phyloP scores from a whole-genome alignment of 352 stramenopile genomes.

The Pythium utonaiense region DNA sequence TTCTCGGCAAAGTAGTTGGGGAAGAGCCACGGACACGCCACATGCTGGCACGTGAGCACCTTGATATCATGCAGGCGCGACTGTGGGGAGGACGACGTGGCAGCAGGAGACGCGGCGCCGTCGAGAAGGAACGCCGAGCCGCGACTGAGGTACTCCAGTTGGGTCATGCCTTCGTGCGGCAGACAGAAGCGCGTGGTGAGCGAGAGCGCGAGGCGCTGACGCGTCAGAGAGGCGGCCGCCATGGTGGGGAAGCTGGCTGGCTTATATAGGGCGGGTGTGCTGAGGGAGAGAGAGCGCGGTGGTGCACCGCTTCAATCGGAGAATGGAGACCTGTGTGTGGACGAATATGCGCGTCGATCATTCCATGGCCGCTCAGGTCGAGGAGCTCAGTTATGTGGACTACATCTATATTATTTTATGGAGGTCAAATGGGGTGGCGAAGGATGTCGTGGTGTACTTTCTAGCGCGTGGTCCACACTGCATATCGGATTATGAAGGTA shows the following conservation, averaged over 20 bases:
- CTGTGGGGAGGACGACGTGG: background rate
- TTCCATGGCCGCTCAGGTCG: background rate
- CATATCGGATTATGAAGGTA: background rate
- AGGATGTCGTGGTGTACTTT: background rate
- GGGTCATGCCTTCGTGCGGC: slow-evolving; percentile 70
- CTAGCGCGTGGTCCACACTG: background rate
- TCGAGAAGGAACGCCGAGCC: slow-evolving; percentile 65
- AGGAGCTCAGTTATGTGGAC: background rate
- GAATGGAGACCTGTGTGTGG: too few relatives aligned
- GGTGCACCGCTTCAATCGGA: too few relatives aligned
- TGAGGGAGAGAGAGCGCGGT: background rate
- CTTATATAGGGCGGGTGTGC: too few relatives aligned
- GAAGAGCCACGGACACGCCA: slow-evolving; percentile 79
- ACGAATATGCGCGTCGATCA: too few relatives aligned
- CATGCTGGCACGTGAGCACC: slow-evolving; percentile 77
- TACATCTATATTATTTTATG: background rate
- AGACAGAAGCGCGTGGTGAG: slow-evolving; percentile 78
- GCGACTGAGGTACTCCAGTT: slow-evolving; percentile 73
- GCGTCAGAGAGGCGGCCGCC: slow-evolving; percentile 1
- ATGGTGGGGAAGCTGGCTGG: slow-evolving; percentile 2
- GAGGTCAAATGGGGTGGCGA: background rate
- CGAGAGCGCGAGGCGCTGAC: slow-evolving; percentile 49
- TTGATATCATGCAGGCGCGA: slow-evolving; percentile 3
- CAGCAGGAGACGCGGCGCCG: slow-evolving; percentile 4
- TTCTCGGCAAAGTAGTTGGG: slow-evolving; percentile 70